Evolutionary conservation across 768 basidiomycete species (phyloP).

Genomic region (Podaxis carcinomalis): DNA sequence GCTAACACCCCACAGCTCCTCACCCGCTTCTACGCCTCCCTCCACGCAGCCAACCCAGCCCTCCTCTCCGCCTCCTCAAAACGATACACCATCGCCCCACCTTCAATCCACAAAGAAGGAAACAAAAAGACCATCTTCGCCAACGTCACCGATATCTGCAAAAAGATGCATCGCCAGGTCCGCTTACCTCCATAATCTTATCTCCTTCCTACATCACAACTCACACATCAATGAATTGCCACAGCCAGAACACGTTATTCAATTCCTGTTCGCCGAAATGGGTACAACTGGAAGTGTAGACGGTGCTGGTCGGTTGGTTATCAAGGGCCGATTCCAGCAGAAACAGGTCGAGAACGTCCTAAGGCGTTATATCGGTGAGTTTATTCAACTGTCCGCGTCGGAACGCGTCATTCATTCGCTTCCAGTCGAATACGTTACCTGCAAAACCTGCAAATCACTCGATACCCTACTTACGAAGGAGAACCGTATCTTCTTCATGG

Average conservation of each 20-base stretch:
- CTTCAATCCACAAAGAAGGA: constrained; percentile 90
- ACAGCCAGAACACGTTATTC: constrained; percentile 95
- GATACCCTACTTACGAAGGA: constrained; percentile 97
- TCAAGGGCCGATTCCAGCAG: constrained; percentile 97
- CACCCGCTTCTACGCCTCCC: constrained; percentile 83
- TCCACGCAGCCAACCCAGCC: constrained; percentile 93
- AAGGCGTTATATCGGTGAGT: constrained; percentile 90
- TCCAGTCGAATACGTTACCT: constrained; percentile 95
- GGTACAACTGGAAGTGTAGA: constrained; percentile 97
- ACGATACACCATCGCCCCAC: constrained; percentile 96
- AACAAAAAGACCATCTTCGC: constrained; percentile 98
- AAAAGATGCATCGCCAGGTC: constrained; percentile 88
- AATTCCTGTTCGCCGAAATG: constrained; percentile 96
- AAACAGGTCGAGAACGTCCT: constrained; percentile 98
- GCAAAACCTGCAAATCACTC: constrained; percentile 99
- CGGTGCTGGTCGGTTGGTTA: constrained; percentile 86
- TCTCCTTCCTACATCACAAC: not conserved
- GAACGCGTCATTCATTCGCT: not conserved
- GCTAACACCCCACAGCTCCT: constrained; percentile 57
- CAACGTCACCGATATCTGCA: constrained; percentile 96
- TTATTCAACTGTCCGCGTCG: not conserved
- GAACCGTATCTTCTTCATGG: constrained; percentile 98
- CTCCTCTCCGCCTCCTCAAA: constrained; percentile 78
- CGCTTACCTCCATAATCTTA: constrained; percentile 8
- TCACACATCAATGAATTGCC: not conserved